phyloP scores from a whole-genome alignment of 805 yeast genomes.

The Saccharomyces cerevisiae region DNA sequence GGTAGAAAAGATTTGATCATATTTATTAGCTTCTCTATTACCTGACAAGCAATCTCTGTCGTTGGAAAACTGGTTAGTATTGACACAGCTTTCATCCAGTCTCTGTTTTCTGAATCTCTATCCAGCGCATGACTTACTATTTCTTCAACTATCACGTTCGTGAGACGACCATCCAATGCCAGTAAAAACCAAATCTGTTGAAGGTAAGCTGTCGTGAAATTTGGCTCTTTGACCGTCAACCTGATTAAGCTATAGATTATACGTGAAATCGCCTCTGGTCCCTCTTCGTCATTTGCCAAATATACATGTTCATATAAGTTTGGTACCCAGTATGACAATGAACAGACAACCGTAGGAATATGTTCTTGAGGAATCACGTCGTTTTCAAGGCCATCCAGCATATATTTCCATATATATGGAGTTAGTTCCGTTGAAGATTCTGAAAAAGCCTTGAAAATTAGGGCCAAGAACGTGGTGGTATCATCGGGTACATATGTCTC shows the following conservation, averaged over 20 bases:
- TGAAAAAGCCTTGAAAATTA: constrained; percentile 48
- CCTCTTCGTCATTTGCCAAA: constrained; percentile 42
- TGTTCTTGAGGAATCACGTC: constrained; percentile 9
- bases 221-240: constrained; percentile 41
- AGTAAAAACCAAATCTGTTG: constrained; percentile 60
- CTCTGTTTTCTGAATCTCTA: constrained; percentile 58
- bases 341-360: constrained; percentile 12
- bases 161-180: constrained; percentile 51
- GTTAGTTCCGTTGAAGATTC: constrained; percentile 48
- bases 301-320: constrained; percentile 52
- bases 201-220: constrained; percentile 43
- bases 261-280: constrained; percentile 49
- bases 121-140: constrained; percentile 63
- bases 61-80: constrained; percentile 57
- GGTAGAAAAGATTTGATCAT: constrained; percentile 44
- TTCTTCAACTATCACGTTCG: constrained; percentile 56
- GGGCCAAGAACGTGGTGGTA: constrained; percentile 49
- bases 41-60: constrained; percentile 55
- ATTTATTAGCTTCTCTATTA: constrained; percentile 46
- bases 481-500: constrained; percentile 61
- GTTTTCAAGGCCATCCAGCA: constrained; percentile 18
- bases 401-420: constrained; percentile 37
- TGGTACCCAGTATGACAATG: constrained; percentile 60
- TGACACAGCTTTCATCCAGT: constrained; percentile 53
- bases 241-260: constrained; percentile 53